Evolutionary conservation across 345 rosid species (phyloP), one percentile per base, ranked within the genome.

Genomic region (Gossypium anomalum): DNA sequence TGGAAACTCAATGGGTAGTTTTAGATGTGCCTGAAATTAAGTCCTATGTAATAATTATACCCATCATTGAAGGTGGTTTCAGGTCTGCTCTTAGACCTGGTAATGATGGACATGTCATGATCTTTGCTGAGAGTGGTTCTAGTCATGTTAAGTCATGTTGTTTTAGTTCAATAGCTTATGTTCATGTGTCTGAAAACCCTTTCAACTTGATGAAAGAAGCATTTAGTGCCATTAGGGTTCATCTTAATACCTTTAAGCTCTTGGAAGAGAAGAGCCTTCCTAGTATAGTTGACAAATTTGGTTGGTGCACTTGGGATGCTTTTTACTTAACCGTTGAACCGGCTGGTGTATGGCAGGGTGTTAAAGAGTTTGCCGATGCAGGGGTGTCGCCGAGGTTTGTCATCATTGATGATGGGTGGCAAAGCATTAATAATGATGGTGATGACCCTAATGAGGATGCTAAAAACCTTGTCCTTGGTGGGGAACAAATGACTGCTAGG

Each of bases 221-320:
- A 1, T 92, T 80, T 72, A 78, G 83, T 67, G 93, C 93, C 48
- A 67, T 92, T 68, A 83, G 97, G 71, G 92, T 90, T 45, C 85
- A 92, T 80, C 89, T 94, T 67, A 88, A 88, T 70, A 90, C 93
- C 19, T 94, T 94, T 73, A 87, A 82, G 87, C 90, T 92, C 44
- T 27, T 90, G 56, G 98, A 90, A 82, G 98, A 90, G 87, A 94
- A 92, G 80, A 76, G 49, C 19, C 83, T 66, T 15, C 94, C 97
- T 2, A 67, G 83, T 5, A 75, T 92, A 27, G 77, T 83, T 10
- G 85, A 92, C 68, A 92, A 92, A 83, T 94, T 94, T 45, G 98
- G 98, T 29, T 92, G 97, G 97, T 94, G 98, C 81, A 94, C 98
- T 55, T 94, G 97, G 98, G 97, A 94, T 79, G 93, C 97, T 7